Evolutionary conservation across 768 basidiomycete species (phyloP), one percentile per base, ranked within the genome.

Genomic region (Rhizopogon roseolus): DNA sequence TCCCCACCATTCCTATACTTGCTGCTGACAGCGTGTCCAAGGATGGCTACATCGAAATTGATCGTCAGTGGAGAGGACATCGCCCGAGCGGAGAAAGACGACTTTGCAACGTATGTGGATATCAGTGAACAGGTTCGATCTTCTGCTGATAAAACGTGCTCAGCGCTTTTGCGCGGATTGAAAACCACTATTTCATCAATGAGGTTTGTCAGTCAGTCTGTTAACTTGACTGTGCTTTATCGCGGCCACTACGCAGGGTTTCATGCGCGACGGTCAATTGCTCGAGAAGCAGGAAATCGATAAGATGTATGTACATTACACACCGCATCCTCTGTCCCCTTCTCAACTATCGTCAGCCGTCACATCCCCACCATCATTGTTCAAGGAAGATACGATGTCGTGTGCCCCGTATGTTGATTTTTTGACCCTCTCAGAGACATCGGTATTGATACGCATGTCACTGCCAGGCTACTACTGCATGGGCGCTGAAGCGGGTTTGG

Each of bases 121-220:
- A 45, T 49, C 38, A 28, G 50, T 46, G 51, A 22, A 34, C n/a
- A 28, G 1, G 49, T 41, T 41, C 54, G 49, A 25, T 58, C 54
- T 45, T 22, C 25, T 39, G 51, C 28, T 42, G 50, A 11, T 22
- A 53, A 38, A 57, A 29, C 8, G n/a, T 51, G n/a, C n/a, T 36
- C 32, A 93, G 90, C 53, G 86, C 92, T 0, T 94, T 93, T 67
- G 89, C 92, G 17, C 75, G 84, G 37, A 93, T 95, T 43, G 93
- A 93, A 72, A 93, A 93, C 62, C 92, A 95, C 62, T 96, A 89
- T 68, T 95, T 95, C 62, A 73, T 94, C 49, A 90, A 94, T 61
- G 79, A 81, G 51, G 88, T 88, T 50, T 56, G 75, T 66, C 39
- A 1, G 25, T 34, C 1, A 13, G 13, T 11, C 13, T 32, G 19